Evolutionary conservation across 1,284 basidiomycete genomes (phyloP), one percentile per base, ranked within the genome.

Genomic region (Ganoderma meredithae): DNA sequence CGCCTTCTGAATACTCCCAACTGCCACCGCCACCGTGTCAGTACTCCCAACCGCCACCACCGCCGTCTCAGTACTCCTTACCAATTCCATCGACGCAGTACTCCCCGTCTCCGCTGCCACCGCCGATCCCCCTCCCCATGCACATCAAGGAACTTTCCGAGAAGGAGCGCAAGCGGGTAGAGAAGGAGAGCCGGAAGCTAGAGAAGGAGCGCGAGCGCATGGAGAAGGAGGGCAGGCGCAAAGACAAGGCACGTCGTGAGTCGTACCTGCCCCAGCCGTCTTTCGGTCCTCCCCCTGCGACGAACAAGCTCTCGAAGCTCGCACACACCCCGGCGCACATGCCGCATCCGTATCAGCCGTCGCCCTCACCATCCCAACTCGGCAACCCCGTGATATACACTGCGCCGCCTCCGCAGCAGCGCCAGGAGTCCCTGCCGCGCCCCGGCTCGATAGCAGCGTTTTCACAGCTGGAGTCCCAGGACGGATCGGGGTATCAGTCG

Each of bases 361-460:
- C 83, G 3, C 83, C 84, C 1, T 83, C 83, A 5, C 83, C 83
- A 0, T 79, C 84, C 40, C 84, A 84, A 69, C 74, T 83, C 13
- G 83, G 82, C 70, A 84, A 84, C 68, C 82, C 83, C 17, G 63
- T 68, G n/a, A 80, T 83, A 25, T 84, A 84, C 69, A 71, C 75
- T 33, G 79, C 81, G 13, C 79, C 81, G 5, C 78, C 78, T 4
- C 56, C 67, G 9, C 66, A 47, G 7, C 61, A 39, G 13, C 62
- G 31, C 33, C 39, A 56, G 63, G 60, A 25, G 10, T 59, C 69
- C 10, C 56, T 44, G 27, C 67, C 22, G 13, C 63, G 39, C 33
- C 68, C 66, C 1, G 41, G 36, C 3, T 64, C 62, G 10, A 60
- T 67, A 60, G 65, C 25, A 8, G 52, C 36, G 1, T 13, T n/a